Evolutionary conservation across 768 basidiomycete species (phyloP), one percentile per base, ranked within the genome.

Genomic region (Hygrophorus russula): DNA sequence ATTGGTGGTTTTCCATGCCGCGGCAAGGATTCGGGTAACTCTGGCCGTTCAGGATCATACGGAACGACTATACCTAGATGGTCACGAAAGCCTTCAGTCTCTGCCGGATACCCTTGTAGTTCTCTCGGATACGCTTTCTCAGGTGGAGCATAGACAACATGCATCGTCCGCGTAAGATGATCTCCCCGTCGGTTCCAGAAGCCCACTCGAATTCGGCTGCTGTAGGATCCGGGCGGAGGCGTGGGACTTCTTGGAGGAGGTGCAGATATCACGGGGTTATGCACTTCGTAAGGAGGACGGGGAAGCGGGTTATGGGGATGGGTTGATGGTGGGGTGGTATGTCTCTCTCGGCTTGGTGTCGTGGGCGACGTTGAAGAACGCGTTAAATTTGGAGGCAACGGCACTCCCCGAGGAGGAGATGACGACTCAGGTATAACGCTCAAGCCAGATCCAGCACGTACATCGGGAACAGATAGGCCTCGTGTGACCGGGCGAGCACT

Each of bases 151-250:
- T 78, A 84, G 24, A 87, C 82, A 49, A 84, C 65, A 51, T 63
- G 78, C 37, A 69, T 68, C 14, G 64, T 59, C 15, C 56, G 41
- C 15, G 78, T 80, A 39, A 82, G 67, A 50, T 83, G 74, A 55
- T 87, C 84, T 0, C 84, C 84, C 1, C 82, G 74, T n/a, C 70
- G 55, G 50, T 87, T 87, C 84, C 84, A 87, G 50, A 64, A 76
- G 1, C 83, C 84, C 28, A 60, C 59, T 14, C 82, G 78, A 7
- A 65, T 41, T 46, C 66, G 62, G 47, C 47, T 53, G 27, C 59
- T 41, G 42, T 59, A 56, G 15, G 44, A 45, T 13, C 57, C 47
- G 10, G 63, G 64, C 36, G 59, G 59, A 35, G 53, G 46, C 37
- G 51, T 41, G 36, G 50, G 44, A 5, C 19, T 10, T 5, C 39